phyloP scores from a whole-genome alignment of 73 alveolate species.

The Halteria grandinella region DNA sequence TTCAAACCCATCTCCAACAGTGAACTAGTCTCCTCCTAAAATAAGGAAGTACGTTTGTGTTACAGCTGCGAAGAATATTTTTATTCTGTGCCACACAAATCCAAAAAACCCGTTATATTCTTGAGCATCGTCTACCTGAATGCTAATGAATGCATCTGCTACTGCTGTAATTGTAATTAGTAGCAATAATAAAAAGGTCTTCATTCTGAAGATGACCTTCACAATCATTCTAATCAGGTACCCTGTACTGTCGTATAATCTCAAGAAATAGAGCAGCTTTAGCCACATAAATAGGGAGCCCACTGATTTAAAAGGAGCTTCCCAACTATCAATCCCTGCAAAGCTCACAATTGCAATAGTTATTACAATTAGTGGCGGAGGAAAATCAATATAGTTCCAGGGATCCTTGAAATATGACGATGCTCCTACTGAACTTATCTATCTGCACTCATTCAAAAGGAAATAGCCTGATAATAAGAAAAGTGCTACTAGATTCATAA shows the following conservation, averaged over 20 bases:
- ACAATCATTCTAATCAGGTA: constrained; percentile 38
- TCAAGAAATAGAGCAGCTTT: constrained; percentile 36
- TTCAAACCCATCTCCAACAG: not conserved
- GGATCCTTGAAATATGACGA: constrained; percentile 1
- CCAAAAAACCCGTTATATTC: not conserved
- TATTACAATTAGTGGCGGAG: constrained; percentile 35
- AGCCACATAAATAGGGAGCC: constrained; percentile 57
- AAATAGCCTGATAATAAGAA: not conserved
- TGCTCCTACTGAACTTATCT: not conserved
- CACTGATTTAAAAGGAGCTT: not conserved
- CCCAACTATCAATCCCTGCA: not conserved
- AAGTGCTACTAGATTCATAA: not conserved
- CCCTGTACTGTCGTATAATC: constrained; percentile 31
- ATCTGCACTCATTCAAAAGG: constrained; percentile 1
- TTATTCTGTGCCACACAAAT: constrained; percentile 19
- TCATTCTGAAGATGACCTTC: constrained; percentile 42
- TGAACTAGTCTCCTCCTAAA: not conserved
- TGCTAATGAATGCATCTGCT: constrained; percentile 35
- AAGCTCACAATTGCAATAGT: not conserved
- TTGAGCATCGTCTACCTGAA: too few relatives aligned
- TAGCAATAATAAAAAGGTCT: constrained; percentile 33
- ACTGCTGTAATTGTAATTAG: constrained; percentile 45
- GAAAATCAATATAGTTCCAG: constrained; percentile 48
- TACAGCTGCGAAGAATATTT: not conserved
- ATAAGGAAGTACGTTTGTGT: not conserved